Percentiles rank a stretch among this genome's conserved stretches.
phyloP scores from a whole-genome alignment of 305 asterid species.

The Solanum aculeatissimum region DNA sequence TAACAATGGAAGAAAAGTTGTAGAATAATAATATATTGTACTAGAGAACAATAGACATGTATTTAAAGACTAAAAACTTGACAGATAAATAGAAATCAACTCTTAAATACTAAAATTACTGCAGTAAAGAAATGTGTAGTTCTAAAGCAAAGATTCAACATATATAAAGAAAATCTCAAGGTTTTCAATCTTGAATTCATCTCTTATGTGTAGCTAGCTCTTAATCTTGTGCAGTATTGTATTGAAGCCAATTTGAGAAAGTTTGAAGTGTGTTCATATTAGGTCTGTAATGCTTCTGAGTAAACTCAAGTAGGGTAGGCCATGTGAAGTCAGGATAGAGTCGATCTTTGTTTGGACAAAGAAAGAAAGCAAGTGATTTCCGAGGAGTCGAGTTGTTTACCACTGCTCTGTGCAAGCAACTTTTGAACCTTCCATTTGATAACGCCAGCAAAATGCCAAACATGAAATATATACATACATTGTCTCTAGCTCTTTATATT shows the following conservation, averaged over 20 bases:
- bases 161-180: background rate
- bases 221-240: background rate
- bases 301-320: background rate
- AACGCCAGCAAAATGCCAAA: slow-evolving; percentile 35
- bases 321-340: background rate
- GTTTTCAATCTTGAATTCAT: background rate
- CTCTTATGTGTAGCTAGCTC: background rate
- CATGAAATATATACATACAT: no score
- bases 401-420: slow-evolving; percentile 74
- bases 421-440: slow-evolving; percentile 63
- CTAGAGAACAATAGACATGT: no score
- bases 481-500: no score
- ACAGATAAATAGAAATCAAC: no score
- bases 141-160: background rate
- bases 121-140: background rate
- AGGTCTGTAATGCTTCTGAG: background rate
- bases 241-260: background rate
- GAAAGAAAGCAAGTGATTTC: slow-evolving; percentile 26
- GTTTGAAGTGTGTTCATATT: no score
- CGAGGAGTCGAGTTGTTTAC: slow-evolving; percentile 56
- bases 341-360: no score
- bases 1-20: no score
- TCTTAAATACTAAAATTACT: no score
- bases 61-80: no score
- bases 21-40: no score